Percentiles rank a stretch among this genome's conserved stretches.
phyloP scores from a whole-genome alignment of 2,329 filamentous ascomycete species.

The Pseudogymnoascus sp. region DNA sequence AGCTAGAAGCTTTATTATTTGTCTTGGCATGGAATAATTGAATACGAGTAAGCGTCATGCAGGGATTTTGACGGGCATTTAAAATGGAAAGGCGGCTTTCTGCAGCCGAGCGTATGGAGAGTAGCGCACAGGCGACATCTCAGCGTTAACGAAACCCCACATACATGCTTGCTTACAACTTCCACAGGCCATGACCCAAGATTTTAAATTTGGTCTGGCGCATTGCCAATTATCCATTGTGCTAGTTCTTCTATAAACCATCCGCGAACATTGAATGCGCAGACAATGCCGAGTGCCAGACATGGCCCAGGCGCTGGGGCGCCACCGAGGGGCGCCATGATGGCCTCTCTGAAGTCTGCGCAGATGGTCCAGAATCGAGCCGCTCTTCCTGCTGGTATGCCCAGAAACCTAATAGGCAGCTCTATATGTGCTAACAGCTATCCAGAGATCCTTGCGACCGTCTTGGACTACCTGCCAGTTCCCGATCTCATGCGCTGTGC shows the following conservation, averaged over 20 bases:
- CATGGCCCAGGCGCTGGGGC: constrained; percentile 21
- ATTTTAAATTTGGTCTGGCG: background rate
- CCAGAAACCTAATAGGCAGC: background rate
- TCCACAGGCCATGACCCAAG: constrained; percentile 4
- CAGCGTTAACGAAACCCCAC: constrained; percentile 5
- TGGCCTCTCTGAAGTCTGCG: constrained; percentile 70
- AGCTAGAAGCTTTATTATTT: background rate
- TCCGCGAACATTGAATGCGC: background rate
- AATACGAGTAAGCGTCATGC: constrained; percentile 4
- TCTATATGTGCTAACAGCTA: background rate
- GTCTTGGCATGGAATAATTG: constrained; percentile 1
- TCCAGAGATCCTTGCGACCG: constrained; percentile 74
- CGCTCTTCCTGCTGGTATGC: constrained; percentile 69
- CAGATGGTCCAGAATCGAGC: constrained; percentile 74
- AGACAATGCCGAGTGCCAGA: constrained; percentile 38
- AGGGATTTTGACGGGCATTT: background rate
- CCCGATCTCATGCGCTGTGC: constrained; percentile 80
- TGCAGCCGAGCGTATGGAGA: background rate
- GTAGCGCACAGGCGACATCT: constrained; percentile 7
- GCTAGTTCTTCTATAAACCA: background rate
- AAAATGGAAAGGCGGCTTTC: background rate
- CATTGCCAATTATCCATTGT: background rate
- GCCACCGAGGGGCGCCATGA: constrained; percentile 44
- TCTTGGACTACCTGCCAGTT: constrained; percentile 83
- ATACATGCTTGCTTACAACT: background rate